A percentile compares a stretch with the other conserved stretches of the same genome.
Conservation (phyloP, 2,329 filamentous ascomycete genomes). For the Verticillium dahliae region DNA sequence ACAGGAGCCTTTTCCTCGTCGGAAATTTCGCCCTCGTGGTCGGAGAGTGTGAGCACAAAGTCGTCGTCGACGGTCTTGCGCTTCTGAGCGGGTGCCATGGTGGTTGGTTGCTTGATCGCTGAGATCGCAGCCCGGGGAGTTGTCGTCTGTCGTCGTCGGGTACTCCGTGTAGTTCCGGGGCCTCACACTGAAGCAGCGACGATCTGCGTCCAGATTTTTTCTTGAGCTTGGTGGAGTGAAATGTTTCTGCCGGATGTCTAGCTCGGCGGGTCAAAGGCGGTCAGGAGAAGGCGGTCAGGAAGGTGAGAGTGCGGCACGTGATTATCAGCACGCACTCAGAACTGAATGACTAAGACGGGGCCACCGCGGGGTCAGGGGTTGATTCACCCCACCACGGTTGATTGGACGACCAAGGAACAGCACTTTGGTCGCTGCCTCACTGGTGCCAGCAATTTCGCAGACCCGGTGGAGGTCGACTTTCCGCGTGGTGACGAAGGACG, state of each 20-base stretch:
- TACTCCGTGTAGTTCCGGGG: neutral
- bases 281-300: neutral
- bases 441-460: conserved; percentile 13
- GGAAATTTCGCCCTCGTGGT: conserved; percentile 45
- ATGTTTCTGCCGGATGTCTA: conserved; percentile 11
- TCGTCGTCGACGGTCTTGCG: conserved; percentile 47
- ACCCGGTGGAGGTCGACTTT: neutral
- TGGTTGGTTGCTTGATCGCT: conserved; percentile 7
- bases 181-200: neutral
- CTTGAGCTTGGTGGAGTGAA: conserved; percentile 5
- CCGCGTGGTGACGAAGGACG: neutral
- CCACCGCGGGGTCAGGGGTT: conserved; percentile 2
- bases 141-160: neutral
- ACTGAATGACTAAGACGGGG: conserved; percentile 4
- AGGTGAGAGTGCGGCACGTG: conserved; percentile 2
- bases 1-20: conserved; percentile 42
- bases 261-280: neutral
- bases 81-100: conserved; percentile 42
- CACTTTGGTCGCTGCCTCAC: conserved; percentile 1
- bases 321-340: neutral
- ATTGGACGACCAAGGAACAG: conserved; percentile 26
- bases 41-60: conserved; percentile 53
- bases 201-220: conserved; percentile 11
- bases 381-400: conserved; percentile 25
- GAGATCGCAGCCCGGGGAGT: too few relatives aligned